Evolutionary conservation across 352 stramenopile genomes (phyloP).

Genomic region (Phytophthora hybrid): DNA sequence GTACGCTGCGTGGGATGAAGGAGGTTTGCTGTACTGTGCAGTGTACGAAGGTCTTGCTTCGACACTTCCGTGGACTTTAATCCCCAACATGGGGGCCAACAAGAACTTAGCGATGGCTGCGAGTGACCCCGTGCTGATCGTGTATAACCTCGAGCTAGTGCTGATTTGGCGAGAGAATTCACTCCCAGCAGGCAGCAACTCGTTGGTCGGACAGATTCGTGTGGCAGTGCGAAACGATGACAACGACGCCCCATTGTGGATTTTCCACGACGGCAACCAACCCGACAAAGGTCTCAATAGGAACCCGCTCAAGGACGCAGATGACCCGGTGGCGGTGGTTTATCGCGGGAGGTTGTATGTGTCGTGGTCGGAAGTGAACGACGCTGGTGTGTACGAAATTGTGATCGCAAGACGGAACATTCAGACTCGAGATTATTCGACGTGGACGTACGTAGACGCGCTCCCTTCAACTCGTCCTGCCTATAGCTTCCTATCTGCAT

Average conservation of each 20-base stretch:
- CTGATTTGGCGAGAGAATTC: slow-evolving; percentile 67
- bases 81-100: slow-evolving; percentile 73
- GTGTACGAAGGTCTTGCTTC: slow-evolving; percentile 56
- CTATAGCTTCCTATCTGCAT: slow-evolving; percentile 54
- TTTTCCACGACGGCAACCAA: slow-evolving; percentile 77
- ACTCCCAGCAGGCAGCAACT: slow-evolving; percentile 14
- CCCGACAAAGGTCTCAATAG: slow-evolving; percentile 54
- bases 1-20: slow-evolving; percentile 80
- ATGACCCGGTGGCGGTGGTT: slow-evolving; percentile 46
- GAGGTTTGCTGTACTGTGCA: slow-evolving; percentile 64
- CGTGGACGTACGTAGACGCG: slow-evolving; percentile 59
- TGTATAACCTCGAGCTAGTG: slow-evolving; percentile 70
- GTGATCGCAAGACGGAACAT: slow-evolving; percentile 59
- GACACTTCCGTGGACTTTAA: slow-evolving; percentile 55
- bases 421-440: slow-evolving; percentile 60
- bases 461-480: slow-evolving; percentile 33
- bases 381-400: slow-evolving; percentile 51
- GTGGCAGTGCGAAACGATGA: slow-evolving; percentile 66
- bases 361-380: slow-evolving; percentile 61
- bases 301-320: slow-evolving; percentile 54
- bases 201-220: slow-evolving; percentile 58
- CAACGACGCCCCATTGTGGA: slow-evolving; percentile 62
- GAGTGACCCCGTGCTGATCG: slow-evolving; percentile 52
- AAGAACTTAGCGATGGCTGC: slow-evolving; percentile 60
- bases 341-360: slow-evolving; percentile 72